Percentiles rank a stretch among this genome's conserved stretches.
Evolutionary conservation across 768 basidiomycete genomes (phyloP).

Genomic region (Amanita phalloides): DNA sequence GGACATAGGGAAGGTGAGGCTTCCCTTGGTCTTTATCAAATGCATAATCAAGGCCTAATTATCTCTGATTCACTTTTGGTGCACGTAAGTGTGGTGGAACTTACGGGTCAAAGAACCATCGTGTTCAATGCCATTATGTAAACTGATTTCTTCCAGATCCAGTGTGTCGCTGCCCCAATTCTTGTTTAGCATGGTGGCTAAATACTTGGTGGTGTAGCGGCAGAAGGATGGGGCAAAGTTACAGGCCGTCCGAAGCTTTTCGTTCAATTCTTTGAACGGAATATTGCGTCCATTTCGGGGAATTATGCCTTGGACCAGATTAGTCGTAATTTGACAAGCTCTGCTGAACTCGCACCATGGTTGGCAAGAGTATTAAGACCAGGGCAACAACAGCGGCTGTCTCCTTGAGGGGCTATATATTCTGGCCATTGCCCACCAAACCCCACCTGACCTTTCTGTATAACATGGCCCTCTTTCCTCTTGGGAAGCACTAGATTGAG

Average conservation of each 20-base stretch:
- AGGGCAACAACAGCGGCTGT: constrained; percentile 67
- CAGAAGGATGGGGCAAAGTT: constrained; percentile 66
- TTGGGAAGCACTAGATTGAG: constrained; percentile 42
- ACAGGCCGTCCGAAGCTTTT: constrained; percentile 41
- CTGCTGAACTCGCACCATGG: constrained; percentile 44
- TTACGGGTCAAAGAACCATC: constrained; percentile 52
- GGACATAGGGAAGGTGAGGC: constrained; percentile 21
- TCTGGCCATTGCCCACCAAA: constrained; percentile 60
- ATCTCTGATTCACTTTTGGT: neutral
- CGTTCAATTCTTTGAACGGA: constrained; percentile 39
- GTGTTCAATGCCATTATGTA: constrained; percentile 72
- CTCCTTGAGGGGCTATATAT: constrained; percentile 44
- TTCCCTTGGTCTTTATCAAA: constrained; percentile 26
- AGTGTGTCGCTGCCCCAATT: constrained; percentile 49
- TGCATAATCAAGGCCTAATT: constrained; percentile 42
- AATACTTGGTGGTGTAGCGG: constrained; percentile 50
- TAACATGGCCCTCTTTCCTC: constrained; percentile 41
- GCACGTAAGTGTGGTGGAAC: constrained; percentile 15
- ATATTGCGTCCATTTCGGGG: constrained; percentile 62
- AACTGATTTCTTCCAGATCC: constrained; percentile 53
- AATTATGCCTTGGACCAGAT: constrained; percentile 34
- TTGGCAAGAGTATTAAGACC: constrained; percentile 76
- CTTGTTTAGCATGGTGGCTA: constrained; percentile 46
- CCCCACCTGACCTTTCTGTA: constrained; percentile 43
- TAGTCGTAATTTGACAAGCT: neutral